Percentiles rank a stretch among this genome's conserved stretches.
phyloP scores from a whole-genome alignment of 2,329 filamentous ascomycete species.

The Lasiodiplodia hormozganensis region DNA sequence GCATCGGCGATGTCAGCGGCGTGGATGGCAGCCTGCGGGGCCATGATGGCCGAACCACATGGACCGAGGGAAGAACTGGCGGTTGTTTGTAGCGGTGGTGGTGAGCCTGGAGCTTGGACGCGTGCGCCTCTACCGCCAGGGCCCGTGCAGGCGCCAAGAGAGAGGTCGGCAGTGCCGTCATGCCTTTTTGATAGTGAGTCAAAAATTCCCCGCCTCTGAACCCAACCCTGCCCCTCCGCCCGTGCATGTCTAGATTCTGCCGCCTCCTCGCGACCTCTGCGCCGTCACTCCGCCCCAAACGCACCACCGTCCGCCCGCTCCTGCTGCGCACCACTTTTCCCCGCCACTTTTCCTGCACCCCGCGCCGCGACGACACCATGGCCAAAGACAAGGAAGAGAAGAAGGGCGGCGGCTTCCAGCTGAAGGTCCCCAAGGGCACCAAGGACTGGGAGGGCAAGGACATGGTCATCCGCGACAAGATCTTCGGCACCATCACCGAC shows the following conservation, averaged over 20 bases:
- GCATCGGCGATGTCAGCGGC: slow-evolving; percentile 79
- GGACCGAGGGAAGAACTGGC: not conserved
- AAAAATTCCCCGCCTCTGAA: slow-evolving; percentile 17
- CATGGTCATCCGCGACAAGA: slow-evolving; percentile 80
- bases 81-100: slow-evolving; percentile 9
- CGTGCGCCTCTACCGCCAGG: not conserved
- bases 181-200: slow-evolving; percentile 19
- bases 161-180: slow-evolving; percentile 1
- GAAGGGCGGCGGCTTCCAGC: slow-evolving; percentile 60
- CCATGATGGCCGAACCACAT: slow-evolving; percentile 59
- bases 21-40: slow-evolving; percentile 73
- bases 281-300: slow-evolving; percentile 11
- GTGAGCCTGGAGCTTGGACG: slow-evolving; percentile 1
- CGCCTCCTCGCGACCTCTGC: slow-evolving; percentile 26
- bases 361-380: slow-evolving; percentile 46
- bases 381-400: slow-evolving; percentile 52
- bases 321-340: not conserved
- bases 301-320: not conserved
- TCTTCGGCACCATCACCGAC: slow-evolving; percentile 76
- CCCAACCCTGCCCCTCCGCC: slow-evolving; percentile 7
- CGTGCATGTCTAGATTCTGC: slow-evolving; percentile 29
- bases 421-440: slow-evolving; percentile 91
- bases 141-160: slow-evolving; percentile 16
- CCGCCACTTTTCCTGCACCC: slow-evolving; percentile 9
- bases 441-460: slow-evolving; percentile 83